A percentile compares a stretch with the other conserved stretches of the same genome.
phyloP scores from a whole-genome alignment of 352 stramenopile genomes.

The Pythium rhizo-oryzae region DNA sequence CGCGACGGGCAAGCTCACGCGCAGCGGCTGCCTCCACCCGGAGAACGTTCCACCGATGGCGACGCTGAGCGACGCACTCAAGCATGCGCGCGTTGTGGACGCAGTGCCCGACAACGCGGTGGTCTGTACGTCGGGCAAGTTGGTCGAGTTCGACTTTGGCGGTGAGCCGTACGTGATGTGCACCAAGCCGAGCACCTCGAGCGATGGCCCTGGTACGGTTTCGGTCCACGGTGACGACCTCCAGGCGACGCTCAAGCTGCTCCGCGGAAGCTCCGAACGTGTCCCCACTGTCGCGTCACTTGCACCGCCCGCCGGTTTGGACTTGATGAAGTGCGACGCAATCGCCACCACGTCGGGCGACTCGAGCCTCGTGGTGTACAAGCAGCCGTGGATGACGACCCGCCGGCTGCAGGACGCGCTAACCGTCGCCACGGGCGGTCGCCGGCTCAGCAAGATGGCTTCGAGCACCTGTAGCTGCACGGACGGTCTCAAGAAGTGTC shows the following conservation, averaged over 20 bases:
- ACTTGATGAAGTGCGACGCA: constrained; percentile 3
- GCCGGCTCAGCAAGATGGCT: constrained; percentile 9
- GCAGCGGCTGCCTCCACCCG: constrained; percentile 27
- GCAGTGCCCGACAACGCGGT: constrained; percentile 20
- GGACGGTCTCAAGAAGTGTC: constrained; percentile 28
- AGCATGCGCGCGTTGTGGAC: constrained; percentile 35
- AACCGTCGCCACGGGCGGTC: constrained; percentile 8
- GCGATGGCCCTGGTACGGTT: neutral
- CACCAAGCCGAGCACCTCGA: neutral
- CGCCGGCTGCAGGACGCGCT: constrained; percentile 5
- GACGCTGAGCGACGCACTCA: constrained; percentile 28
- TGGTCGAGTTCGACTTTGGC: constrained; percentile 36
- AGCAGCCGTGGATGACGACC: neutral
- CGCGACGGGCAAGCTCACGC: constrained; percentile 14
- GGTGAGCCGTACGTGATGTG: constrained; percentile 35
- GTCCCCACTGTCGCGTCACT: constrained; percentile 19
- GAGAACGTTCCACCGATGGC: constrained; percentile 31
- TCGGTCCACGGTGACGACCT: constrained; percentile 24
- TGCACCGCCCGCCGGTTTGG: neutral
- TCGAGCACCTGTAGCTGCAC: constrained; percentile 11
- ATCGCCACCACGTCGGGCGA: constrained; percentile 9
- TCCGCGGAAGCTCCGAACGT: constrained; percentile 21
- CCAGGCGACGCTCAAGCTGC: constrained; percentile 21
- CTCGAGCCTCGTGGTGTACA: constrained; percentile 3
- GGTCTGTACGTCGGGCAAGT: constrained; percentile 25